Conservation (phyloP, 2,329 filamentous ascomycete genomes). For the Tolypocladium pustulatum region DNA sequence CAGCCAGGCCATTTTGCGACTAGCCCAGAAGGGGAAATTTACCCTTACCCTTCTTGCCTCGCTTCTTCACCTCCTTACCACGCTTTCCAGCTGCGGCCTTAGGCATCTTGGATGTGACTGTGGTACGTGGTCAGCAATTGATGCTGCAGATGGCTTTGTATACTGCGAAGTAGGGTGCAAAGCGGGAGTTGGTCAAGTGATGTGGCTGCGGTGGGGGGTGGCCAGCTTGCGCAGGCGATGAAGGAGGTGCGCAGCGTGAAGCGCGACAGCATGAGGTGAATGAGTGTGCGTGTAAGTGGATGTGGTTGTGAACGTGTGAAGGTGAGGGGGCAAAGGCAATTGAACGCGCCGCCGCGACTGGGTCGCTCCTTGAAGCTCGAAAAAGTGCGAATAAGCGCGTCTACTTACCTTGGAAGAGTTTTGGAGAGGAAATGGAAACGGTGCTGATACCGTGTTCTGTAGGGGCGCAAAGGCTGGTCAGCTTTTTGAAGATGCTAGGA, state of each 20-base stretch:
- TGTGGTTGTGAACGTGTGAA: slow-evolving; percentile 1
- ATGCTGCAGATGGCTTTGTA: background rate
- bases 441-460: slow-evolving; percentile 12
- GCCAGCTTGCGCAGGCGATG: background rate
- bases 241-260: background rate
- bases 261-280: background rate
- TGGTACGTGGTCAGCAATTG: background rate
- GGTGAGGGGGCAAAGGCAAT: slow-evolving; percentile 18
- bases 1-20: background rate
- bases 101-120: slow-evolving; percentile 39
- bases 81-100: slow-evolving; percentile 44
- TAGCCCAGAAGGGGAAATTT: slow-evolving; percentile 2
- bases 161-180: background rate
- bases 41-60: slow-evolving; percentile 47
- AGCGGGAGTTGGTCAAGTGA: background rate
- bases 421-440: slow-evolving; percentile 10
- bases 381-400: slow-evolving; percentile 10
- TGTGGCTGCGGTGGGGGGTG: slow-evolving; percentile 16
- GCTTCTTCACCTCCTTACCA: slow-evolving; percentile 45
- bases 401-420: slow-evolving; percentile 24
- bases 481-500: slow-evolving; percentile 3
- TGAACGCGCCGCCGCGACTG: slow-evolving; percentile 2
- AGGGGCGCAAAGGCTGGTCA: slow-evolving; percentile 6
- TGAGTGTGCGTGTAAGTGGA: background rate
- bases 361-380: slow-evolving; percentile 20